A percentile compares a stretch with the other conserved stretches of the same genome.
phyloP scores from a whole-genome alignment of 495 filamentous ascomycete genomes.

The Ascobolus immersus region DNA sequence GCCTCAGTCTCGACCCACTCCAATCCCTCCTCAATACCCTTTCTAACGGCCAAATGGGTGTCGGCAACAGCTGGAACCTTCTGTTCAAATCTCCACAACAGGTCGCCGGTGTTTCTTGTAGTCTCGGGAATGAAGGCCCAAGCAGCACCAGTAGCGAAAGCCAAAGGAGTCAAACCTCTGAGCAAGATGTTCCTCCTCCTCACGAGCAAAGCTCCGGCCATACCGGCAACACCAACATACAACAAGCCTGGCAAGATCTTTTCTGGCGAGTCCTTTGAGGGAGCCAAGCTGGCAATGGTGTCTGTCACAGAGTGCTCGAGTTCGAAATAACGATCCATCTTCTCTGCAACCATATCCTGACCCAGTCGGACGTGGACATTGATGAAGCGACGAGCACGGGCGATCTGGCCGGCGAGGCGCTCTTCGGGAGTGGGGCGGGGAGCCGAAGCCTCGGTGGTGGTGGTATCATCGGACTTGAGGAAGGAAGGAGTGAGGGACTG shows the following conservation, averaged over 20 bases:
- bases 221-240: conserved; percentile 73
- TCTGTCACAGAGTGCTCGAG: conserved; percentile 64
- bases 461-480: conserved; percentile 8
- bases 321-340: conserved; percentile 46
- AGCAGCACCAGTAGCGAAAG: conserved; percentile 45
- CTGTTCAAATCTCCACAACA: conserved; percentile 78
- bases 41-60: conserved; percentile 40
- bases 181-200: conserved; percentile 65
- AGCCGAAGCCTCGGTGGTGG: conserved; percentile 12
- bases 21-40: conserved; percentile 41
- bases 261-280: conserved; percentile 56
- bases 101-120: conserved; percentile 58
- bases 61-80: conserved; percentile 53
- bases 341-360: conserved; percentile 52
- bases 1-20: conserved; percentile 27
- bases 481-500: conserved; percentile 16
- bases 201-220: conserved; percentile 73
- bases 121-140: conserved; percentile 52
- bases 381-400: conserved; percentile 52
- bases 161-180: conserved; percentile 41
- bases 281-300: conserved; percentile 67
- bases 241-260: conserved; percentile 59
- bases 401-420: conserved; percentile 62
- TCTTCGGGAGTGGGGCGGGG: conserved; percentile 60
- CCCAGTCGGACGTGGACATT: conserved; percentile 42